These are phyloP conservation scores for Zymoseptoria passerinii DNA, from an alignment of 2,329 filamentous ascomycete species.

Conservation along the genomic window DNA sequence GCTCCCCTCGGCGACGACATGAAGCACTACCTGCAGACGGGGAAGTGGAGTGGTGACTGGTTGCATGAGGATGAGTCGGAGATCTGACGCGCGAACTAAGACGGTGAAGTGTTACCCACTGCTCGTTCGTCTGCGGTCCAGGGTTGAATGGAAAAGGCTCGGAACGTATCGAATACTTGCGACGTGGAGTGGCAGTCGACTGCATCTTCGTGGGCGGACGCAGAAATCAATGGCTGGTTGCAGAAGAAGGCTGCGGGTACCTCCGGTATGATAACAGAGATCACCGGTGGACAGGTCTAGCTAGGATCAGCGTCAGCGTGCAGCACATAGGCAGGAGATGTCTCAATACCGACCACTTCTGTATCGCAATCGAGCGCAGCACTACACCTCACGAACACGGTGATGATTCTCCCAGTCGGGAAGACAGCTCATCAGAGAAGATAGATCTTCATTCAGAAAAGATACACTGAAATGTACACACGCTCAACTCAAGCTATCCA, in stretches of 20 bases:
- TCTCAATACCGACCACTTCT: background rate
- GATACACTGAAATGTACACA: background rate
- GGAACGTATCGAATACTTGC: background rate
- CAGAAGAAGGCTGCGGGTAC: background rate
- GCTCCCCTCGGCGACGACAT: background rate
- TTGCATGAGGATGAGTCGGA: background rate
- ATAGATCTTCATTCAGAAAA: background rate
- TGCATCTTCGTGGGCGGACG: too few relatives aligned
- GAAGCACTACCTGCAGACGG: background rate
- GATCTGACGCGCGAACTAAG: background rate
- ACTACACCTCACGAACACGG: background rate
- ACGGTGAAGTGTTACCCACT: background rate
- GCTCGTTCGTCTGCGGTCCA: background rate
- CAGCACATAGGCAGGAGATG: background rate
- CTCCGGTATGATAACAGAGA: background rate
- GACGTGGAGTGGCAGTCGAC: background rate
- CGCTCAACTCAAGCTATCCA: constrained; percentile 3
- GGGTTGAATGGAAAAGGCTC: background rate
- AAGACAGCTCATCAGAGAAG: background rate
- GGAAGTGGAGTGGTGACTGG: background rate
- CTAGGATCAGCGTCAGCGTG: background rate
- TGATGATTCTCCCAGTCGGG: background rate
- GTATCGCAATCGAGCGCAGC: background rate
- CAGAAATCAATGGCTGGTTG: too few relatives aligned
- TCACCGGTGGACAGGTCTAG: background rate